Evolutionary conservation across 2,329 filamentous ascomycete species (phyloP), one percentile per base, ranked within the genome.

Genomic region (Aciculosporium take): DNA sequence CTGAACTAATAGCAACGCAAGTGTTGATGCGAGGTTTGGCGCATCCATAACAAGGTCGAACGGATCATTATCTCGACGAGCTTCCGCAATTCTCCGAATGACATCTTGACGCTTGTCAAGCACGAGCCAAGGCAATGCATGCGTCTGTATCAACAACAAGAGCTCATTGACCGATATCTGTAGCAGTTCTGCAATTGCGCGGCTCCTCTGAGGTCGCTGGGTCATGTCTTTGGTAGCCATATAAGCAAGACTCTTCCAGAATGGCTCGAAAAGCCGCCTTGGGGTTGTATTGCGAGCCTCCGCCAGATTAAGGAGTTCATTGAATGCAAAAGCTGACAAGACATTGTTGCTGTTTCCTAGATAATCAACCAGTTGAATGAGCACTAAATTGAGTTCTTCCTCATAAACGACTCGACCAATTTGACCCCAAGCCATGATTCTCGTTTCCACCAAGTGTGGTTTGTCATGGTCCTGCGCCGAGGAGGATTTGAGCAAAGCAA

Each of bases 111-210:
- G 81, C 54, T 81, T 82, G 32, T 76, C 80, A 30, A 94, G 65
- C 3, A 98, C 84, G 15, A 98, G 70, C 62, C 84, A 87, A 1
- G 93, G 91, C 7, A 98, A 61, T 7, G 88, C 88, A 51, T 91
- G 76, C 12, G 76, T 71, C 56, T 95, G 87, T 7, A 89, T 84
- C 15, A 81, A 61, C 12, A 81, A 61, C 8, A 95, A 68, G 34
- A 96, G 77, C 40, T 84, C 77, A 33, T 78, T 70, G 7, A 93
- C 72, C 30, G 76, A 81, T 53, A 86, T 80, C 39, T 80, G 78
- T 29, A 95, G 68, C 24, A 96, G 62, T 48, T 94, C 86, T 20
- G 87, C 85, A 37, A 96, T 70, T 34, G 82, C 72, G 42, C 84
- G 78, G 36, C 79, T 81, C 54, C 88, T 82, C 51, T 91, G 84